These are phyloP conservation scores for Crithidia brevicula DNA, from an alignment of 208 protist genomes.

Conservation along the genomic window DNA sequence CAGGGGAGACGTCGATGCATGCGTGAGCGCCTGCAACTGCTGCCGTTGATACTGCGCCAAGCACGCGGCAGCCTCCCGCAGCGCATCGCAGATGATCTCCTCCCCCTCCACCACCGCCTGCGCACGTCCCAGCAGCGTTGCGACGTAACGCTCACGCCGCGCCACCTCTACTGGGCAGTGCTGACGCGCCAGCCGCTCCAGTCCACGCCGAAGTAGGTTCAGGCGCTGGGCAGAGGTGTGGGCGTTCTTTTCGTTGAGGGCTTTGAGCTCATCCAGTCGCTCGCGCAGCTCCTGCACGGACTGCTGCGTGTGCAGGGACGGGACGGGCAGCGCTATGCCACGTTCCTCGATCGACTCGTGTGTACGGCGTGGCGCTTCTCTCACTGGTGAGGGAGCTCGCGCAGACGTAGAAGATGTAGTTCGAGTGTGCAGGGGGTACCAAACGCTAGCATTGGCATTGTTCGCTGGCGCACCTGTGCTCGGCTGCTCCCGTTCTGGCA, in stretches of 20 bases:
- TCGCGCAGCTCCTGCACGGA: conserved; percentile 23
- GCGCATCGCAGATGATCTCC: conserved; percentile 8
- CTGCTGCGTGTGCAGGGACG: conserved; percentile 4
- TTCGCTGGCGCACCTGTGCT: neutral
- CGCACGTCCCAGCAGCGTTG: neutral
- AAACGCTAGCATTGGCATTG: neutral
- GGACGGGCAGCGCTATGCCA: neutral
- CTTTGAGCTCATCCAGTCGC: conserved; percentile 25
- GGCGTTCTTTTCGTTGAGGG: conserved; percentile 22
- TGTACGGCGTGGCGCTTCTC: neutral
- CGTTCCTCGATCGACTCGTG: neutral
- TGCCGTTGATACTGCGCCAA: conserved; percentile 7
- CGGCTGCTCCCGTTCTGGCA: neutral
- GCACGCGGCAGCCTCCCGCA: conserved; percentile 1
- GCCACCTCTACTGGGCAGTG: neutral
- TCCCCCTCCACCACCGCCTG: conserved; percentile 34
- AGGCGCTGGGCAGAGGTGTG: conserved; percentile 18
- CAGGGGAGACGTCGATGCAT: no score
- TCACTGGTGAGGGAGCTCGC: no score
- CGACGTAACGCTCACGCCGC: conserved; percentile 9
- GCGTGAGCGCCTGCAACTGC: neutral
- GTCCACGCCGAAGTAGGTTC: conserved; percentile 22
- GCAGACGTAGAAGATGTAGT: no score
- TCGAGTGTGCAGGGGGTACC: no score
- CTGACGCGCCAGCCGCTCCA: conserved; percentile 11